Evolutionary conservation across 257 asterid genomes (phyloP).

Genomic region (Nicotiana noctiflora): DNA sequence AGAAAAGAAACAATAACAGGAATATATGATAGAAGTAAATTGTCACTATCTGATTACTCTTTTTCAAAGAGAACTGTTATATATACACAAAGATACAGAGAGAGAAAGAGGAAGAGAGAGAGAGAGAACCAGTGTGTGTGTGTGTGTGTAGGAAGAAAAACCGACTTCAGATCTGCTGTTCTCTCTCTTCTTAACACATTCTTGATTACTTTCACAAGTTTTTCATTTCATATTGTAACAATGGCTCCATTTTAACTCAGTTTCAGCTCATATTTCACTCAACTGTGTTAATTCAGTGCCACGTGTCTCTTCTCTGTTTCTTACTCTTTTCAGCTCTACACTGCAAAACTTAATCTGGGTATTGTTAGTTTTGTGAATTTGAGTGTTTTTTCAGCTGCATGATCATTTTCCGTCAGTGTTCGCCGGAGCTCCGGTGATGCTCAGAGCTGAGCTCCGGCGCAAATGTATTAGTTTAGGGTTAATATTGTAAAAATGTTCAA

Average conservation of each 20-base stretch:
- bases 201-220: constrained; percentile 23
- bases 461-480: constrained; percentile 32
- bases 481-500: constrained; percentile 56
- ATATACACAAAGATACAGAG: constrained; percentile 22
- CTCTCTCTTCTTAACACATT: constrained; percentile 14
- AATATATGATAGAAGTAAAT: constrained; percentile 6
- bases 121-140: constrained; percentile 4
- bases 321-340: background rate
- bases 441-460: constrained; percentile 55
- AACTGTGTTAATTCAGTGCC: constrained; percentile 23
- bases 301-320: constrained; percentile 11
- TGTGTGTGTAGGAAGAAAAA: constrained; percentile 3
- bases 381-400: constrained; percentile 21
- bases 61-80: background rate
- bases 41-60: background rate
- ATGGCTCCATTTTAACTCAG: constrained; percentile 4
- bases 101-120: constrained; percentile 28
- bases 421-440: constrained; percentile 80
- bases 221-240: constrained; percentile 14
- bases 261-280: constrained; percentile 31
- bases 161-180: constrained; percentile 37
- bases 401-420: constrained; percentile 32
- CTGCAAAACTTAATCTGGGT: constrained; percentile 19
- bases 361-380: constrained; percentile 1
- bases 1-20: constrained; percentile 6